These are phyloP conservation scores for Dillenia suffruticosa DNA, from an alignment of 164 flowering plant species.

Conservation along the genomic window DNA sequence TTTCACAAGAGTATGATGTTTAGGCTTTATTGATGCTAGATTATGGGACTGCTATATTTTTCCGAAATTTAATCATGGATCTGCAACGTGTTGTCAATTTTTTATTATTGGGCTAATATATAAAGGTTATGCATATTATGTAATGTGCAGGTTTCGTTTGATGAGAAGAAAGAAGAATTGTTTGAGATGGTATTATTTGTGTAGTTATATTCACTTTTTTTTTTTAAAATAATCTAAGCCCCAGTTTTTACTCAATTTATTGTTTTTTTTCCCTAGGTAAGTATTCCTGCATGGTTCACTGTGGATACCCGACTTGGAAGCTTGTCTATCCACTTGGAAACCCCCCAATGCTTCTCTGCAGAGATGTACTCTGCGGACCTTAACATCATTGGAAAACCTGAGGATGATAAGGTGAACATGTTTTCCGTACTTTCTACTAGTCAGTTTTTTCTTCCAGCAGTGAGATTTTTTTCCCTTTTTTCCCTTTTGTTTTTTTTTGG, in stretches of 20 bases:
- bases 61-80: too few relatives aligned
- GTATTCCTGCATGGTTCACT: conserved; percentile 97
- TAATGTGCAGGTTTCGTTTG: conserved; percentile 70
- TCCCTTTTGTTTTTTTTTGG: too few relatives aligned
- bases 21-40: too few relatives aligned
- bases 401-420: conserved; percentile 81
- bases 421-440: neutral
- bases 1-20: too few relatives aligned
- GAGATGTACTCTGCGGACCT: conserved; percentile 98
- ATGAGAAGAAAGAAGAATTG: conserved; percentile 84
- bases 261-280: conserved; percentile 53
- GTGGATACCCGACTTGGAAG: conserved; percentile 91
- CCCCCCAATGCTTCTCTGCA: conserved; percentile 98
- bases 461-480: too few relatives aligned
- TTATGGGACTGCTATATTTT: too few relatives aligned
- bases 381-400: conserved; percentile 72
- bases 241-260: neutral
- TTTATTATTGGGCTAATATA: too few relatives aligned
- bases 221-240: neutral
- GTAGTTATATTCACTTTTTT: neutral
- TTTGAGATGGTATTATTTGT: conserved; percentile 80
- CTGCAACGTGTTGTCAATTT: too few relatives aligned
- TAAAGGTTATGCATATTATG: neutral
- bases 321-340: conserved; percentile 90
- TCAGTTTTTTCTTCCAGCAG: too few relatives aligned